Evolutionary conservation across 106 monocot genomes (phyloP).

Genomic region (Dactylorhiza incarnata): DNA sequence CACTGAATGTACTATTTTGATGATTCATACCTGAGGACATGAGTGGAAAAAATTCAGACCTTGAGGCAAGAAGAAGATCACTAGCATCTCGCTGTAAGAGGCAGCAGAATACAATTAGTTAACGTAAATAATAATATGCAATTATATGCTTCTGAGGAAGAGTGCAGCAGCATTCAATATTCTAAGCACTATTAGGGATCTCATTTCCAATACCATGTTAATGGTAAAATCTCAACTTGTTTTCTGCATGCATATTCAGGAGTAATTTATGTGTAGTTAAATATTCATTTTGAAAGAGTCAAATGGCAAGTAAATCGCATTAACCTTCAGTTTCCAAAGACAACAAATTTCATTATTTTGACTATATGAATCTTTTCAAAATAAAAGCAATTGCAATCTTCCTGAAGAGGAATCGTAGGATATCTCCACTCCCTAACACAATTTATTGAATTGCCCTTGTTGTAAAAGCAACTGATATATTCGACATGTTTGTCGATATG

Average conservation of each 20-base stretch:
- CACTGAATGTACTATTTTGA: neutral
- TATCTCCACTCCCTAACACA: too few relatives aligned
- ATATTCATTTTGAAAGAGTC: too few relatives aligned
- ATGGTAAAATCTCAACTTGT: neutral
- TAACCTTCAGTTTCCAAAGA: too few relatives aligned
- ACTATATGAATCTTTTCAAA: too few relatives aligned
- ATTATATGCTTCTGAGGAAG: neutral
- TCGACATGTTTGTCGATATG: too few relatives aligned
- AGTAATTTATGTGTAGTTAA: neutral
- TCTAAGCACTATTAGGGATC: neutral
- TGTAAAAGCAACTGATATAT: too few relatives aligned
- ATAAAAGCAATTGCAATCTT: too few relatives aligned
- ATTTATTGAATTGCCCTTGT: too few relatives aligned
- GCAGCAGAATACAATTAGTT: neutral
- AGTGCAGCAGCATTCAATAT: neutral
- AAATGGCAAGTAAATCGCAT: too few relatives aligned
- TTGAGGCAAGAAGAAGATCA: constrained; percentile 67
- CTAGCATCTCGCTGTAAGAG: constrained; percentile 52
- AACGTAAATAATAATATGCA: neutral
- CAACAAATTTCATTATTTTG: too few relatives aligned
- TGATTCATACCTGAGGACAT: constrained; percentile 43
- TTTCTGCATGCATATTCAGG: neutral
- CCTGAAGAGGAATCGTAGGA: too few relatives aligned
- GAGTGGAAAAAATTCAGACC: constrained; percentile 67
- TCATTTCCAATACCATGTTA: neutral